Evolutionary conservation across 2,329 filamentous ascomycete genomes (phyloP), one percentile per base, ranked within the genome.

Genomic region (Rhexocercosporidium sp.): DNA sequence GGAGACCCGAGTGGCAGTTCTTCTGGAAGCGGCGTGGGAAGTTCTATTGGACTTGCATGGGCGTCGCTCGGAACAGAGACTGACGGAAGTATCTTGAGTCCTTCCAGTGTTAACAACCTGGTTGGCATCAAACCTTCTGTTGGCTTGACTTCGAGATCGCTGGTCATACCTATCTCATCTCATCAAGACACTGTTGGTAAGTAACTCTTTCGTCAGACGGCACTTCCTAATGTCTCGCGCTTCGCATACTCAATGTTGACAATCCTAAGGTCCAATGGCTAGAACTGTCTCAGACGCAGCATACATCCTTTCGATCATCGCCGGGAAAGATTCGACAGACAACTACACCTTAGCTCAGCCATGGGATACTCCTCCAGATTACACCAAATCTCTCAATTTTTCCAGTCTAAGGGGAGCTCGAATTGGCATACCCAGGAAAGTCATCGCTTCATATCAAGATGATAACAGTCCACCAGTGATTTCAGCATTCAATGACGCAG

Each of bases 121-220:
- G 89, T 91, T 0, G 90, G 88, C 1, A 88, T 92, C 75, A 90
- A 89, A 74, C 88, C 89, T 0, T 90, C 88, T 0, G 86, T 91
- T 1, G 90, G 89, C 0, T 79, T 92, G 3, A 90, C 86, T 0
- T 88, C 86, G 1, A 80, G 87, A 16, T 79, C 84, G 67, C 80
- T 90, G 4, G 89, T 92, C 1, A 85, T 93, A 12, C 90, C 91
- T 0, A 87, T 92, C 3, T 86, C 84, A 2, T 77, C 84, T 37
- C 84, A 88, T 71, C 88, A 90, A 72, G 91, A 93, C 72, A 89
- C 86, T 0, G 81, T 92, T 0, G 90, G 91, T 46, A 73, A 90
- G 93, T 72, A 20, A 44, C 9, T n/a, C 11, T 18, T 9, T 20
- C n/a, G 7, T n/a, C 14, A 3, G 41, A 44, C n/a, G 14, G 16